Conservation (phyloP, 108 stramenopile genomes). For the Asterionellopsis glacialis region DNA sequence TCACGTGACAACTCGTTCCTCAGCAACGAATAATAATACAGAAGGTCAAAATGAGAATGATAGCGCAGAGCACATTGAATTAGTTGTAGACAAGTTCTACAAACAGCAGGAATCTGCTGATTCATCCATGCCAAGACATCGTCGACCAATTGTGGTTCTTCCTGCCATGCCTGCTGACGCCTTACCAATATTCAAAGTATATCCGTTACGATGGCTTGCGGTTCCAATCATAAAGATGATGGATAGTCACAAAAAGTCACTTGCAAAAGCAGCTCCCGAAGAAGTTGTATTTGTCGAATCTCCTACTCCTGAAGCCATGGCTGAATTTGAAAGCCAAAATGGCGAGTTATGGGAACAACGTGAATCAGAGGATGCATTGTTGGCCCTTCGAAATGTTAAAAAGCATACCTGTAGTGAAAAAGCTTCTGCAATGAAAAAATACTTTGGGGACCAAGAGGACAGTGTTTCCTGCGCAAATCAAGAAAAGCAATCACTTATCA, state of each 20-base stretch:
- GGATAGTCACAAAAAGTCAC: conserved; percentile 44
- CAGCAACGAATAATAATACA: neutral
- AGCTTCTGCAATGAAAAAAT: neutral
- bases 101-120: too few relatives aligned
- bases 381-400: conserved; percentile 6
- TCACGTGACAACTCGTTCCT: neutral
- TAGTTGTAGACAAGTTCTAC: neutral
- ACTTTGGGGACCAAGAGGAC: neutral
- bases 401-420: neutral
- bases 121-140: too few relatives aligned
- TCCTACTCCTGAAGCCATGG: conserved; percentile 29
- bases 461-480: too few relatives aligned
- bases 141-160: conserved; percentile 46
- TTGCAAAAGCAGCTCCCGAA: conserved; percentile 41
- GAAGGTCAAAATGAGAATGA: neutral
- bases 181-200: conserved; percentile 26
- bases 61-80: neutral
- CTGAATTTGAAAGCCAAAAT: conserved; percentile 26
- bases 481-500: conserved; percentile 3
- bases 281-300: conserved; percentile 48
- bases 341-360: conserved; percentile 28
- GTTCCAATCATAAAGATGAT: conserved; percentile 37
- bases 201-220: conserved; percentile 53
- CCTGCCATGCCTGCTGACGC: conserved; percentile 57
- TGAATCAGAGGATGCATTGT: conserved; percentile 24